Percentiles rank a stretch among this genome's conserved stretches.
phyloP scores from a whole-genome alignment of 2,329 filamentous ascomycete species.

The Hypoxylon sp. region DNA sequence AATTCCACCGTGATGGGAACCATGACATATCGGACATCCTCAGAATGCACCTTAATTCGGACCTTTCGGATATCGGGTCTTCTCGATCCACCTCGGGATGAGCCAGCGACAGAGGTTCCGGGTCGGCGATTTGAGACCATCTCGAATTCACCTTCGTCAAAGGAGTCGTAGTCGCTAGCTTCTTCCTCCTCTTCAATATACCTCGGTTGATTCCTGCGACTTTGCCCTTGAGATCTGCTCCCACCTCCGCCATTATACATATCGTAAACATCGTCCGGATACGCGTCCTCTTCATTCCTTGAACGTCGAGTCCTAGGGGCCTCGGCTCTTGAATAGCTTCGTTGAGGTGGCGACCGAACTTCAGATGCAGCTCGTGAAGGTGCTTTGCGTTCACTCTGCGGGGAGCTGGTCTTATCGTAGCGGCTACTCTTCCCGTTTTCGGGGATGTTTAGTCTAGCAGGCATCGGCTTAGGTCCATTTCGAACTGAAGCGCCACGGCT shows the following conservation, averaged over 20 bases:
- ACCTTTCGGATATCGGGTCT: conserved; percentile 81
- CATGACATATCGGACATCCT: conserved; percentile 95
- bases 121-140: conserved; percentile 74
- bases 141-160: conserved; percentile 85
- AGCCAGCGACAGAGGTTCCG: conserved; percentile 64
- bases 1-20: conserved; percentile 81
- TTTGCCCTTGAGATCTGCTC: conserved; percentile 51
- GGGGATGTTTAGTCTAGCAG: conserved; percentile 75
- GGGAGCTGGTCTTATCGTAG: conserved; percentile 68
- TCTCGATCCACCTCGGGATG: conserved; percentile 69
- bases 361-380: conserved; percentile 60
- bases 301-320: conserved; percentile 53
- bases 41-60: conserved; percentile 90
- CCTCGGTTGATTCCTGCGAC: conserved; percentile 65
- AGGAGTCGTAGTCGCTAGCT: conserved; percentile 79
- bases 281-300: conserved; percentile 73
- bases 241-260: conserved; percentile 65
- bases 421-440: conserved; percentile 67
- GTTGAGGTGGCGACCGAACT: conserved; percentile 62
- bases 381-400: conserved; percentile 58
- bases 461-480: conserved; percentile 72
- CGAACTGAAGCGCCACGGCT: conserved; percentile 73
- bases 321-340: conserved; percentile 62
- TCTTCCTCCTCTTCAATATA: conserved; percentile 87
- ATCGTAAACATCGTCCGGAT: conserved; percentile 79